Percentiles rank a stretch among this genome's conserved stretches.
phyloP scores from a whole-genome alignment of 768 basidiomycete species.

The Baorangia bicolor region DNA sequence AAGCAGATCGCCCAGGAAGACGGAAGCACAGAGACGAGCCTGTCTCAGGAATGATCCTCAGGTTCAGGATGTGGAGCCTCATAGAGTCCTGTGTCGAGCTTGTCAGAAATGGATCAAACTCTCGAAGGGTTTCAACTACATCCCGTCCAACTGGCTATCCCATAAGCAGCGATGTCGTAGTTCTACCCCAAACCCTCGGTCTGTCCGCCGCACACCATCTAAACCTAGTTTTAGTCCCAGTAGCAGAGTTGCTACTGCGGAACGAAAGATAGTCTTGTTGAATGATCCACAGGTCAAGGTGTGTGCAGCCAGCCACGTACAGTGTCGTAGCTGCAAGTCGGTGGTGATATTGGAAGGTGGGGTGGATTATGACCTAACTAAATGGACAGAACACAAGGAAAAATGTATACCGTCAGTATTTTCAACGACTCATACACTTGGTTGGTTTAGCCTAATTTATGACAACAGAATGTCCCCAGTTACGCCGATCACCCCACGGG shows the following conservation, averaged over 20 bases:
- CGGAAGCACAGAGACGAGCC: slow-evolving; percentile 47
- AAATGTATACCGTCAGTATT: slow-evolving; percentile 42
- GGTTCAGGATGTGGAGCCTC: slow-evolving; percentile 47
- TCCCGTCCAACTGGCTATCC: slow-evolving; percentile 49
- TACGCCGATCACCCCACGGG: slow-evolving; percentile 23
- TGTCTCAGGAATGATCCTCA: slow-evolving; percentile 54
- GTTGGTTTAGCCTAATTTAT: background rate
- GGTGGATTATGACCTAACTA: slow-evolving; percentile 57
- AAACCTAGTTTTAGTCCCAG: slow-evolving; percentile 43
- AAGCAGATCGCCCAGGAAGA: slow-evolving; percentile 19
- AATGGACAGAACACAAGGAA: slow-evolving; percentile 64
- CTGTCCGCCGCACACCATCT: slow-evolving; percentile 14
- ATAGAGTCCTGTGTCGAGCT: slow-evolving; percentile 54
- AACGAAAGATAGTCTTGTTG: slow-evolving; percentile 58
- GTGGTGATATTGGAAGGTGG: slow-evolving; percentile 46
- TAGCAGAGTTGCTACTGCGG: slow-evolving; percentile 58
- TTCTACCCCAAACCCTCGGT: slow-evolving; percentile 35
- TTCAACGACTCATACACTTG: background rate
- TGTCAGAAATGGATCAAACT: slow-evolving; percentile 67
- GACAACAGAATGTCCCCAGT: slow-evolving; percentile 17
- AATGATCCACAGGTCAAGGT: slow-evolving; percentile 62
- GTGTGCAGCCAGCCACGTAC: slow-evolving; percentile 45
- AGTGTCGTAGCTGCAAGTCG: slow-evolving; percentile 52
- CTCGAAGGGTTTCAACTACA: slow-evolving; percentile 40
- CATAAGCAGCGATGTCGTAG: slow-evolving; percentile 52